A percentile compares a stretch with the other conserved stretches of the same genome.
Conservation (phyloP, 1,284 basidiomycete genomes). For the Melanopsichium pennsylvanicum region DNA sequence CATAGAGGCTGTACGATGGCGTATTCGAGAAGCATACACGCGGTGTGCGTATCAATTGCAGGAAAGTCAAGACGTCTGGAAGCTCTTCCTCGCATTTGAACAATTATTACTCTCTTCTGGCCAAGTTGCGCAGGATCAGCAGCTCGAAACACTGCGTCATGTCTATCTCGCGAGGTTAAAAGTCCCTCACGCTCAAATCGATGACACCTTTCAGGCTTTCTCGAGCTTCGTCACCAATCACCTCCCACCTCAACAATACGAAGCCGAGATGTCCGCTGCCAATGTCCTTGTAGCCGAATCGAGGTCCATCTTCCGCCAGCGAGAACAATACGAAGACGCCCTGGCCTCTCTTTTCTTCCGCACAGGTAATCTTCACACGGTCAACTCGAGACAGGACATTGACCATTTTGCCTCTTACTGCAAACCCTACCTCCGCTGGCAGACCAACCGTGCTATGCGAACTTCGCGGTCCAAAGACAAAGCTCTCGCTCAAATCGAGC, state of each 20-base stretch:
- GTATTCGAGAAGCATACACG: conserved; percentile 41
- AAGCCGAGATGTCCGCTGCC: conserved; percentile 50
- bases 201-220: conserved; percentile 51
- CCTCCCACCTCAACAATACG: conserved; percentile 53
- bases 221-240: conserved; percentile 53
- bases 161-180: conserved; percentile 49
- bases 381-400: conserved; percentile 21
- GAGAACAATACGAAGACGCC: conserved; percentile 47
- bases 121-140: conserved; percentile 12
- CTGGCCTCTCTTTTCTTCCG: conserved; percentile 3
- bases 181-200: conserved; percentile 48
- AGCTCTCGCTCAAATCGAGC: conserved; percentile 18
- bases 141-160: conserved; percentile 43
- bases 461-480: conserved; percentile 39
- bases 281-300: conserved; percentile 40
- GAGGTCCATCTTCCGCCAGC: conserved; percentile 11
- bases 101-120: conserved; percentile 11
- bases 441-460: conserved; percentile 26
- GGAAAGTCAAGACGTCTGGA: conserved; percentile 51
- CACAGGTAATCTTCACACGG: not conserved
- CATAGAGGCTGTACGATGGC: conserved; percentile 19
- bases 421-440: conserved; percentile 45
- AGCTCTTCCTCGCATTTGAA: conserved; percentile 52
- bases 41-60: conserved; percentile 36
- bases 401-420: conserved; percentile 21